phyloP scores from a whole-genome alignment of 2,329 filamentous ascomycete genomes.

The Trichoderma sp. region DNA sequence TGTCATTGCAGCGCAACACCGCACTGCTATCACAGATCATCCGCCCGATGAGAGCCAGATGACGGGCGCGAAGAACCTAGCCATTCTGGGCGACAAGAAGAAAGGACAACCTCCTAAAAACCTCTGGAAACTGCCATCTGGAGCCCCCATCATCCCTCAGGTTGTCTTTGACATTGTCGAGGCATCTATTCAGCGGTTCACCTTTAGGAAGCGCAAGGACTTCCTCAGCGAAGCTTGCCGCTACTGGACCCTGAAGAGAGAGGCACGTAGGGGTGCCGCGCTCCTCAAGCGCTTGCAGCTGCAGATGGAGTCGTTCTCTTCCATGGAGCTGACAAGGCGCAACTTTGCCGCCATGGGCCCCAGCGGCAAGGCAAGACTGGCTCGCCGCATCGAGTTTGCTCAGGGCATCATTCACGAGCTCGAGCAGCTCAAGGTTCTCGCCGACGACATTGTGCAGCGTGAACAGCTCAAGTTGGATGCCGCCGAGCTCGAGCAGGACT shows the following conservation, averaged over 20 bases:
- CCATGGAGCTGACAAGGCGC: slow-evolving; percentile 92
- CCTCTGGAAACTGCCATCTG: slow-evolving; percentile 88
- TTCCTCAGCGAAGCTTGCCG: slow-evolving; percentile 91
- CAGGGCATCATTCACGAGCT: slow-evolving; percentile 73
- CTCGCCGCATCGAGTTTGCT: slow-evolving; percentile 85
- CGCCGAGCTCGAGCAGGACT: slow-evolving; percentile 69
- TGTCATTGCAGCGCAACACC: slow-evolving; percentile 71
- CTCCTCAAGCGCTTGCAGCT: slow-evolving; percentile 89
- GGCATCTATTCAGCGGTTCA: slow-evolving; percentile 76
- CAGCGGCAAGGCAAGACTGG: slow-evolving; percentile 71
- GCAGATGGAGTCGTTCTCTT: slow-evolving; percentile 94
- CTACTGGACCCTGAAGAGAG: slow-evolving; percentile 96
- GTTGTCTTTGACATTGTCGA: slow-evolving; percentile 85
- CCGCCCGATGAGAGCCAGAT: slow-evolving; percentile 78
- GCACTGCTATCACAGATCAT: slow-evolving; percentile 62
- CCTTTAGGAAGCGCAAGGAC: slow-evolving; percentile 78
- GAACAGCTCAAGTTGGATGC: slow-evolving; percentile 77
- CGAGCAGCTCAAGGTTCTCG: slow-evolving; percentile 68
- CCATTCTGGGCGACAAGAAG: slow-evolving; percentile 71
- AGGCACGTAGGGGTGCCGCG: slow-evolving; percentile 85
- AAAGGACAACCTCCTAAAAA: slow-evolving; percentile 54
- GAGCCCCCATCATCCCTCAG: slow-evolving; percentile 89
- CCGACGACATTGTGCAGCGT: slow-evolving; percentile 68
- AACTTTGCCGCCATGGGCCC: slow-evolving; percentile 96
- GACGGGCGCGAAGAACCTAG: slow-evolving; percentile 76